Evolutionary conservation across 345 rosid genomes (phyloP).

Genomic region (Populus nigra): DNA sequence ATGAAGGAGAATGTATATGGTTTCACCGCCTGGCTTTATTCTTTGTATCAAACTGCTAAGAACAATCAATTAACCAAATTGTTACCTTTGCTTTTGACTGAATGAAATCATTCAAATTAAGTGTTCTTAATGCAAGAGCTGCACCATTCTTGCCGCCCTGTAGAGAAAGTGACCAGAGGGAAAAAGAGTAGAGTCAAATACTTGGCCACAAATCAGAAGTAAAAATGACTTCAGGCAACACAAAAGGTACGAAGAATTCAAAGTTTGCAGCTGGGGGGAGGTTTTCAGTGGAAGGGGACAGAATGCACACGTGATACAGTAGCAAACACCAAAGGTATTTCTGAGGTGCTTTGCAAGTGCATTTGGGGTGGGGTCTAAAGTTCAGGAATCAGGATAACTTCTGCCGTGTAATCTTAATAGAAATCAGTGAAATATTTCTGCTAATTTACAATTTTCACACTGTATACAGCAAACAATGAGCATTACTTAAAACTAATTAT

Average conservation of each 20-base stretch:
- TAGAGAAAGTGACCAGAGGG: constrained; percentile 1
- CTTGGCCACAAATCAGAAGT: background rate
- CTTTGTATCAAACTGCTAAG: background rate
- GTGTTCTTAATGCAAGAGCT: constrained; percentile 53
- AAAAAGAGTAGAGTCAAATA: background rate
- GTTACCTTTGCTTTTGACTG: constrained; percentile 84
- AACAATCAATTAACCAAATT: background rate
- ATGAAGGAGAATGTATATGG: background rate
- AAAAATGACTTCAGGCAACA: background rate
- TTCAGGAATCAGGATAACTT: background rate
- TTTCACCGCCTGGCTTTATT: background rate
- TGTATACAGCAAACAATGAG: background rate
- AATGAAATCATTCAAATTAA: constrained; percentile 74
- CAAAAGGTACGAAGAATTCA: background rate
- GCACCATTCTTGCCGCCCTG: constrained; percentile 46
- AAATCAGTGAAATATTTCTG: background rate
- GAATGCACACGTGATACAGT: background rate
- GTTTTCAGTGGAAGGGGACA: background rate
- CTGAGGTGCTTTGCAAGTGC: background rate
- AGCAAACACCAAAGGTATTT: background rate
- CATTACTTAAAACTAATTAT: background rate
- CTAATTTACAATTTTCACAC: background rate
- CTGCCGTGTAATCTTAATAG: background rate
- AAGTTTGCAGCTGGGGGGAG: background rate
- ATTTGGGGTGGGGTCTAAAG: background rate